These are phyloP conservation scores for Fraxinus cuspidata DNA, from an alignment of 257 asterid species.

Conservation along the genomic window DNA sequence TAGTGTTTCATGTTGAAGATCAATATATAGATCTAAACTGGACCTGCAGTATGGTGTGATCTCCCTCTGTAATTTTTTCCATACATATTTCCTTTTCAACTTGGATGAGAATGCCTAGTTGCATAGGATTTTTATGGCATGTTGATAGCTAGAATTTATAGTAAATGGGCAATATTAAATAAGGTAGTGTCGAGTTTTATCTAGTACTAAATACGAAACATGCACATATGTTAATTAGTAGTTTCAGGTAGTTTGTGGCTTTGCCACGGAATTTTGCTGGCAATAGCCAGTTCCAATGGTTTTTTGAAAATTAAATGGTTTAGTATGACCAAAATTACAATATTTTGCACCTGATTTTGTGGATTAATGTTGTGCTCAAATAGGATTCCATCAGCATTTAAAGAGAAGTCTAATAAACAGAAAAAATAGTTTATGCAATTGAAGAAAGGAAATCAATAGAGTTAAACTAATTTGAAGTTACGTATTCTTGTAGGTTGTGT, in stretches of 20 bases:
- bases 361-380: not conserved
- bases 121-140: not conserved
- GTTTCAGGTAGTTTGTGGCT: not conserved
- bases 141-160: not conserved
- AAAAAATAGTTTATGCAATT: not conserved
- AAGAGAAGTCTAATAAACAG: no score
- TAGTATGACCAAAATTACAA: not conserved
- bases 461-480: not conserved
- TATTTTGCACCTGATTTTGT: not conserved
- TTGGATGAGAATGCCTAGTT: not conserved
- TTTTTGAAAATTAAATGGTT: not conserved
- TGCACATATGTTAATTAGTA: not conserved
- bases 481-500: constrained; percentile 64
- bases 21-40: not conserved
- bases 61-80: not conserved
- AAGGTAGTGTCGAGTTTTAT: not conserved
- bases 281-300: not conserved
- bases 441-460: not conserved
- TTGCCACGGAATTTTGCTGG: not conserved
- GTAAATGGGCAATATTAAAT: not conserved
- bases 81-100: not conserved
- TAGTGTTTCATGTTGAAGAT: not conserved
- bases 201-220: not conserved
- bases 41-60: not conserved
- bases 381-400: not conserved